Conservation (phyloP, 495 filamentous ascomycete species). For the Massariosphaeria phaeospora region DNA sequence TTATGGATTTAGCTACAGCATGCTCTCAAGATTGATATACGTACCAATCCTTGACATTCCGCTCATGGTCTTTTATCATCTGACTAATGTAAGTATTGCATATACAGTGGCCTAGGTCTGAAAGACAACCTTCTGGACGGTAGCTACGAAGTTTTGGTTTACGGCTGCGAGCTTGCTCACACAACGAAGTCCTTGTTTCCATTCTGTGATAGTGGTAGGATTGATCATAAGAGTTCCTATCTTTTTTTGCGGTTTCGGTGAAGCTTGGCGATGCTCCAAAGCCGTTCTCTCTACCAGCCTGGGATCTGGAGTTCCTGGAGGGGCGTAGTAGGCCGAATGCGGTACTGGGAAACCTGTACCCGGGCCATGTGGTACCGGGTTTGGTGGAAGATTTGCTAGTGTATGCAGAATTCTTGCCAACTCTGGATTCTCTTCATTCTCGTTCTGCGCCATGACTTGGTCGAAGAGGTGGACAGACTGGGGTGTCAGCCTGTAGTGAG, state of each 20-base stretch:
- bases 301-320: background rate
- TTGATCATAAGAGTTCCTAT: constrained; percentile 36
- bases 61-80: constrained; percentile 60
- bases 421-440: background rate
- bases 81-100: constrained; percentile 27
- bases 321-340: background rate
- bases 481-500: background rate
- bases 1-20: constrained; percentile 7
- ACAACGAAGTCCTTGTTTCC: constrained; percentile 57
- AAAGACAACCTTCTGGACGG: constrained; percentile 41
- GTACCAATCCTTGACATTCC: constrained; percentile 62
- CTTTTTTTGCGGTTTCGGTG: constrained; percentile 1
- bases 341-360: background rate
- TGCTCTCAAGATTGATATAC: background rate
- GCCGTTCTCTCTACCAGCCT: constrained; percentile 1
- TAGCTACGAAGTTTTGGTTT: constrained; percentile 44
- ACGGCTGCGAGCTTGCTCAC: constrained; percentile 55
- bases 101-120: background rate
- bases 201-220: constrained; percentile 60
- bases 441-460: background rate
- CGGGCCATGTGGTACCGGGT: background rate
- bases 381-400: constrained; percentile 2
- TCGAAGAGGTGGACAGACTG: background rate
- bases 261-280: background rate
- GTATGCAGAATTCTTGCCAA: constrained; percentile 1